Evolutionary conservation across 805 yeast genomes (phyloP), one percentile per base, ranked within the genome.

Genomic region (Metschnikowia dekortorum): DNA sequence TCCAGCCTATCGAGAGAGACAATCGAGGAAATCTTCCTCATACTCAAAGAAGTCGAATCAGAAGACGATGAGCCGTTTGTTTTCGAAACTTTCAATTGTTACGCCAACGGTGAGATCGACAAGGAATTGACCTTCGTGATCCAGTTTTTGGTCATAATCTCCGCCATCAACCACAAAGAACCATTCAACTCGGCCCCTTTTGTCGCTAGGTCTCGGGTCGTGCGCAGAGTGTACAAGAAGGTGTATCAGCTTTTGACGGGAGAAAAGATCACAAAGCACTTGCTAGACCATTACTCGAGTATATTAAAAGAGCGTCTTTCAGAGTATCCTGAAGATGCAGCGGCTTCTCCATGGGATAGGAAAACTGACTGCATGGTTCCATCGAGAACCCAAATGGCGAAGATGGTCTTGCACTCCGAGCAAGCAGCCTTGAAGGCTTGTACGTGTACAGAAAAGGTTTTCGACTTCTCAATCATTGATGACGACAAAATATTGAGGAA

Each of bases 21-120:
- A 6, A 56, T 81, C 11, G 72, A 72, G 1, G 67, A 61, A 14
- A 58, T 77, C 7, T 51, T 80, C 2, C 65, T 66, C 42, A 60
- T 55, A 3, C 39, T 65, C 54, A 52, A 55, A 32, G 59, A 58
- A 33, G 60, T 68, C 22, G 76, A 71, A 14, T 70, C 70, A 59
- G 74, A 68, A 26, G 73, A 70, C 9, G 72, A 70, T 8, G 71
- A 70, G 14, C 73, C 81, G 0, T 57, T 71, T 32, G 65, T 72
- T 6, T 57, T 79, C 33, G 86, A 83, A 13, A 71, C 83, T 0
- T 87, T 81, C 66, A 94, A 87, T 57, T 75, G 84, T 48, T 85
- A 76, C 58, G 60, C 54, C 2, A 73, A 80, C 39, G 82, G 84
- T 9, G 87, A 82, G 34, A 71, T 84, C 1, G 61, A 78, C 16